Percentiles rank a stretch among this genome's conserved stretches.
Conservation (phyloP, 352 stramenopile genomes). For the Phytophthora tubulina region DNA sequence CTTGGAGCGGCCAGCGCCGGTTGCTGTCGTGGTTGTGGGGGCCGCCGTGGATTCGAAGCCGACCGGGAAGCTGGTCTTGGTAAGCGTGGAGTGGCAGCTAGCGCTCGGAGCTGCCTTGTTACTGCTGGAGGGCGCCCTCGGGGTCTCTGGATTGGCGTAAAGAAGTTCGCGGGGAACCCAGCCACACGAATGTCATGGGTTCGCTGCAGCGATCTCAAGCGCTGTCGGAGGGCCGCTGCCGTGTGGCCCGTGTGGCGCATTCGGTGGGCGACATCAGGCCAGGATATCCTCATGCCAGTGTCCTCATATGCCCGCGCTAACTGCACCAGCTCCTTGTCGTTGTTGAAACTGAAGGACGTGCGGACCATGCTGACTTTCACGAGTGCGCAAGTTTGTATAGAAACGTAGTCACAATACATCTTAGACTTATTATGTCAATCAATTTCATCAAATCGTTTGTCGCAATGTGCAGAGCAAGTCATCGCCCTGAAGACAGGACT, state of each 20-base stretch:
- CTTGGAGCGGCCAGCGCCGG: too few species aligned
- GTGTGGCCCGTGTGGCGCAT: conserved; percentile 11
- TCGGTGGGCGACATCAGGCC: background rate
- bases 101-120: too few species aligned
- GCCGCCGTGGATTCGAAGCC: too few species aligned
- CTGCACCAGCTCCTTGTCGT: conserved; percentile 13
- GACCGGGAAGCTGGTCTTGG: too few species aligned
- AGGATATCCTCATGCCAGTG: background rate
- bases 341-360: conserved; percentile 13
- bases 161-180: background rate
- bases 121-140: background rate
- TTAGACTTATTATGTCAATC: background rate
- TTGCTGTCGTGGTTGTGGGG: too few species aligned
- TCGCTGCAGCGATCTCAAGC: background rate
- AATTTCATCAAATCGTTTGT: background rate
- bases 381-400: background rate
- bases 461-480: background rate
- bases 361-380: background rate
- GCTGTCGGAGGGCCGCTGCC: background rate
- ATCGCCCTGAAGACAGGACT: background rate
- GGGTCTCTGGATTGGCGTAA: too few species aligned
- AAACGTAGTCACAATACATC: background rate
- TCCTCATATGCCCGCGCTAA: background rate
- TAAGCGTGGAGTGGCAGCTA: too few species aligned
- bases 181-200: background rate